These are phyloP conservation scores for Austropuccinia psidii DNA, from an alignment of 1,284 basidiomycete species.

Conservation along the genomic window DNA sequence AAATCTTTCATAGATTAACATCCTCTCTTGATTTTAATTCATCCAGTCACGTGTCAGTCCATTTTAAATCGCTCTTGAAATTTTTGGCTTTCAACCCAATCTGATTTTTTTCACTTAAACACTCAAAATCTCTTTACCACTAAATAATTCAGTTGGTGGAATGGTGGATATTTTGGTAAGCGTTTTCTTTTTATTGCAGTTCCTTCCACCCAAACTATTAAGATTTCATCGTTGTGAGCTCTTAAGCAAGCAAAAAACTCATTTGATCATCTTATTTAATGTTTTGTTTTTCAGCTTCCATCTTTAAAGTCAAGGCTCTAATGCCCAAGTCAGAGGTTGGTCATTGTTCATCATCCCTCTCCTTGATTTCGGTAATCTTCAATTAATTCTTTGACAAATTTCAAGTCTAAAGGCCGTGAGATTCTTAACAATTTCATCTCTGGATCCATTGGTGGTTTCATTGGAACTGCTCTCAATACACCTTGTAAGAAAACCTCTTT, in stretches of 20 bases:
- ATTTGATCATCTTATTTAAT: slow-evolving; percentile 1
- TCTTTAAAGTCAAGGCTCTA: slow-evolving; percentile 1
- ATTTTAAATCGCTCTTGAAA: neutral
- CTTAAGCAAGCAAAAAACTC: slow-evolving; percentile 67
- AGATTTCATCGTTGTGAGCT: slow-evolving; percentile 60
- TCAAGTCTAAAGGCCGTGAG: slow-evolving; percentile 60
- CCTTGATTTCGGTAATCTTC: neutral
- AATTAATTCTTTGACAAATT: slow-evolving; percentile 17
- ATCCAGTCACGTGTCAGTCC: slow-evolving; percentile 27
- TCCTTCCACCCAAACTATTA: slow-evolving; percentile 12
- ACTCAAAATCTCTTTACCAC: neutral
- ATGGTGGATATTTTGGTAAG: slow-evolving; percentile 78
- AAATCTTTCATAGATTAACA: neutral
- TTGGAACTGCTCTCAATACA: slow-evolving; percentile 59
- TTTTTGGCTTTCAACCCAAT: slow-evolving; percentile 29
- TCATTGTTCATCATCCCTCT: neutral
- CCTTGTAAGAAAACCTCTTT: slow-evolving; percentile 48
- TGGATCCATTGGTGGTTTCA: slow-evolving; percentile 79
- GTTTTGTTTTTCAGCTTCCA: neutral
- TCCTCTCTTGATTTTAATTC: neutral
- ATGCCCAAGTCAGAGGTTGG: slow-evolving; percentile 32
- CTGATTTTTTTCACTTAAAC: too few relatives aligned
- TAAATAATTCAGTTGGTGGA: slow-evolving; percentile 48
- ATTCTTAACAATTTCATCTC: slow-evolving; percentile 88
- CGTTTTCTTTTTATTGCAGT: slow-evolving; percentile 12